These are phyloP conservation scores for Trichocladium uniseriatum DNA, from an alignment of 495 filamentous ascomycete genomes.

Conservation along the genomic window DNA sequence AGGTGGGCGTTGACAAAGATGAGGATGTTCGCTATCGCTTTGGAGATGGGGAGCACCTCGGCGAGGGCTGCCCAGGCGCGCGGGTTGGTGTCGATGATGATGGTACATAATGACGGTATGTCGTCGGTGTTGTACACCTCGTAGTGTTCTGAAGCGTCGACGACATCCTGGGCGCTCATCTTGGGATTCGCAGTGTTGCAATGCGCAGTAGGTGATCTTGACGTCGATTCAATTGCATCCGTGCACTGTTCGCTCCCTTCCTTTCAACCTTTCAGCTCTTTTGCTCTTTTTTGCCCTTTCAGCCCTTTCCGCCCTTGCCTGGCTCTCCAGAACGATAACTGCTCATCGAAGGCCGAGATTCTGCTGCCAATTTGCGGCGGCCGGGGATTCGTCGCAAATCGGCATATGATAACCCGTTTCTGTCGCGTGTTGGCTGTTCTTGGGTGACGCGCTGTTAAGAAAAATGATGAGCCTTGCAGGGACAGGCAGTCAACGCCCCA, in stretches of 20 bases:
- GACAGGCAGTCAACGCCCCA: neutral
- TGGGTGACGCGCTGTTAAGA: neutral
- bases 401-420: neutral
- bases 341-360: neutral
- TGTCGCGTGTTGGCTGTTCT: neutral
- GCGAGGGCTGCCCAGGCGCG: conserved; percentile 80
- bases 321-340: neutral
- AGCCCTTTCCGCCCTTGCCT: neutral
- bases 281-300: too few species aligned
- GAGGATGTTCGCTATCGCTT: conserved; percentile 80
- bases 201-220: too few species aligned
- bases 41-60: conserved; percentile 68
- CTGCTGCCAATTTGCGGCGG: neutral
- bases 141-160: conserved; percentile 84
- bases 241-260: neutral
- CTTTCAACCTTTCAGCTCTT: neutral
- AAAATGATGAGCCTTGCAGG: neutral
- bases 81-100: conserved; percentile 94
- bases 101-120: conserved; percentile 75
- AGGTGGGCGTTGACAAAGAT: conserved; percentile 96
- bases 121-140: conserved; percentile 53
- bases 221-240: too few species aligned
- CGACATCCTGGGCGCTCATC: conserved; percentile 53
- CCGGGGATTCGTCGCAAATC: neutral
- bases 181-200: too few species aligned